Evolutionary conservation across 257 asterid genomes (phyloP).

Genomic region (Verbena officinalis): DNA sequence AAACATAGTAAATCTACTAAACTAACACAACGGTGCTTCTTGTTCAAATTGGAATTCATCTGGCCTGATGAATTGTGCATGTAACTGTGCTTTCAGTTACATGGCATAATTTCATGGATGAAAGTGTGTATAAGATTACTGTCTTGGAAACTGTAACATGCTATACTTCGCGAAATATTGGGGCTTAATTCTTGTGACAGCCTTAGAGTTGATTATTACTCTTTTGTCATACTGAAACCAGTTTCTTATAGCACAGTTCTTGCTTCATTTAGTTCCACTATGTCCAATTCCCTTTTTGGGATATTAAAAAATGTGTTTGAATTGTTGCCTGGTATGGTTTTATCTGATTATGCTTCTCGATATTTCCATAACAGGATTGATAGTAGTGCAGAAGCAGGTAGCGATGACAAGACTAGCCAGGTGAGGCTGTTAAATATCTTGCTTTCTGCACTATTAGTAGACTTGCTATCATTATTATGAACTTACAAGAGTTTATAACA

Average conservation of each 20-base stretch:
- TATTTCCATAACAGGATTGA: conserved; percentile 37
- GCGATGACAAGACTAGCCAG: conserved; percentile 49
- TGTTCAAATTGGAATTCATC: too few species aligned
- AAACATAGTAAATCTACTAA: too few species aligned
- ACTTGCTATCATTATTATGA: not conserved
- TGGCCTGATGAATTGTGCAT: conserved; percentile 5
- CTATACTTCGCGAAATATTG: conserved; percentile 2
- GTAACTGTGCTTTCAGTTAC: not conserved
- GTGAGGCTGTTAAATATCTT: conserved; percentile 36
- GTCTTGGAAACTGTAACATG: not conserved
- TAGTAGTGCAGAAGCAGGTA: conserved; percentile 29
- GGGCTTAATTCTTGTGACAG: not conserved
- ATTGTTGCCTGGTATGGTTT: conserved; percentile 3
- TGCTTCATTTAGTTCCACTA: not conserved
- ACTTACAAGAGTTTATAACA: not conserved
- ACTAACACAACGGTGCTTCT: too few species aligned
- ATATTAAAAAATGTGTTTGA: not conserved
- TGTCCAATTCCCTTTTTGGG: not conserved
- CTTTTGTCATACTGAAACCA: conserved; percentile 5
- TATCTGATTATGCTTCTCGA: conserved; percentile 20
- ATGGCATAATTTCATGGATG: conserved; percentile 2
- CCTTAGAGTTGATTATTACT: not conserved
- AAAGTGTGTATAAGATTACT: not conserved
- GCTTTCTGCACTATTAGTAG: not conserved
- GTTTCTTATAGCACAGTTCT: not conserved